Evolutionary conservation across 2,329 filamentous ascomycete species (phyloP).

Genomic region (Talaromyces verruculosus): DNA sequence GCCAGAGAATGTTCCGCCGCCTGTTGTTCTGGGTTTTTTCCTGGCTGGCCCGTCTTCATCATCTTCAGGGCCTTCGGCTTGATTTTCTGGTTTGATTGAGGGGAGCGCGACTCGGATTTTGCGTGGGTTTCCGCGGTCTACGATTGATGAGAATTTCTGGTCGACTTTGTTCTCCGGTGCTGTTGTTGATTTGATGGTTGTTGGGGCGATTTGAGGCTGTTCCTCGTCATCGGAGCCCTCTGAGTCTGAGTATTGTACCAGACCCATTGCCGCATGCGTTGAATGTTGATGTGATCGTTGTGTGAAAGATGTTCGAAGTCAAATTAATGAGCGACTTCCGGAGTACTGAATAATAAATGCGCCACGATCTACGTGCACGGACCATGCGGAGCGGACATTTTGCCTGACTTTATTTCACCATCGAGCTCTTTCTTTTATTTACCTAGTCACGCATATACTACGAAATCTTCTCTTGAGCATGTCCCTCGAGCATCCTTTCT

Average conservation of each 20-base stretch:
- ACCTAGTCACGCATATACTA: neutral
- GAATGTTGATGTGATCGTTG: constrained; percentile 1
- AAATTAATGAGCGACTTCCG: neutral
- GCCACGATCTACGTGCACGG: constrained; percentile 16
- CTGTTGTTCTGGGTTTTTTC: constrained; percentile 67
- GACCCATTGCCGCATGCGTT: constrained; percentile 57
- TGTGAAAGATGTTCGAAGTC: neutral
- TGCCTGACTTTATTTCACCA: neutral
- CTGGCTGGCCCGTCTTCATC: constrained; percentile 61
- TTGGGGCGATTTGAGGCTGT: constrained; percentile 33
- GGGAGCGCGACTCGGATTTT: constrained; percentile 83
- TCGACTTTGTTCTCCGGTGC: constrained; percentile 30
- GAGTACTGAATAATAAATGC: neutral
- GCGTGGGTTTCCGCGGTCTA: constrained; percentile 76
- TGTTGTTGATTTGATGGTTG: constrained; percentile 22
- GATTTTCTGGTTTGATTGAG: constrained; percentile 47
- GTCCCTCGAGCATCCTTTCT: no score
- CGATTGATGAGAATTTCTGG: constrained; percentile 68
- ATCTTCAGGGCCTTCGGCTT: constrained; percentile 33
- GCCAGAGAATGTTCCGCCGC: constrained; percentile 68
- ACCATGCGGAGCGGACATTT: constrained; percentile 20
- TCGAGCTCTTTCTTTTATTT: neutral
- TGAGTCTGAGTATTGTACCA: constrained; percentile 83
- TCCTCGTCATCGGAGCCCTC: constrained; percentile 65
- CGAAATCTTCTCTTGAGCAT: neutral